Base-by-base conservation (phyloP, 2,329 filamentous ascomycete genomes). In the Colletotrichum shisoi region DNA sequence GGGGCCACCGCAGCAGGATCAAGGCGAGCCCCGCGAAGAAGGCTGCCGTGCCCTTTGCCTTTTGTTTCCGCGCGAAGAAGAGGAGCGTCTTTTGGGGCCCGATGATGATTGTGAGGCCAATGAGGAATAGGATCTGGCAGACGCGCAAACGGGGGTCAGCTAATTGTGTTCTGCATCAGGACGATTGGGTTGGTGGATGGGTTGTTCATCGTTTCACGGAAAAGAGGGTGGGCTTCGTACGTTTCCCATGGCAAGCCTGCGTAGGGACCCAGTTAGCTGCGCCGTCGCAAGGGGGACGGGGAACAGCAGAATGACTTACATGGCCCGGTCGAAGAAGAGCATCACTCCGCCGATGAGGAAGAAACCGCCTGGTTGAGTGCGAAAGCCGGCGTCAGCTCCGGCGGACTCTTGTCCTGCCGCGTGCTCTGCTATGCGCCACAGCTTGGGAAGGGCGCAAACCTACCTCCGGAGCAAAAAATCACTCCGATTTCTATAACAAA, bases 391-490 rank as follows among this genome's bases (percentile, higher is more conserved):
- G 62, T 70, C 52, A 70, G 68, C 40, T 49, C 40, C 58, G 19
- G 34, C 19, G 24, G n/a, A 19, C 12, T 24, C 39, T 42, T 13
- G 17, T 39, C 24, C 42, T 19, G 13, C 17, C 24, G 4, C 42
- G 13, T 67, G 62, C 58, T 42, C 31, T 40, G 45, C 42, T 64
- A 71, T 74, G 70, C 72, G 71, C 71, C 72, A 53, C 63, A 68
- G 64, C 62, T 67, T 37, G 46, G 27, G 57, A 37, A 61, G 61
- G 42, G 72, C 70, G 72, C 72, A 73, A 79, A 90, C 91, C 73
- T 90, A 97, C 94, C 94, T 76, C 93, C 94, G 76, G 93, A 95
- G 86, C 95, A 98, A 84, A 99, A 99, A 77, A 94, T 92, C 70
- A 97, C 94, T 73, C 95, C 95, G 75, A 98, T 91, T 81, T 99